Evolutionary conservation across 139 green algal genomes (phyloP), one percentile per base, ranked within the genome.

Genomic region (Picochlorum sp.): DNA sequence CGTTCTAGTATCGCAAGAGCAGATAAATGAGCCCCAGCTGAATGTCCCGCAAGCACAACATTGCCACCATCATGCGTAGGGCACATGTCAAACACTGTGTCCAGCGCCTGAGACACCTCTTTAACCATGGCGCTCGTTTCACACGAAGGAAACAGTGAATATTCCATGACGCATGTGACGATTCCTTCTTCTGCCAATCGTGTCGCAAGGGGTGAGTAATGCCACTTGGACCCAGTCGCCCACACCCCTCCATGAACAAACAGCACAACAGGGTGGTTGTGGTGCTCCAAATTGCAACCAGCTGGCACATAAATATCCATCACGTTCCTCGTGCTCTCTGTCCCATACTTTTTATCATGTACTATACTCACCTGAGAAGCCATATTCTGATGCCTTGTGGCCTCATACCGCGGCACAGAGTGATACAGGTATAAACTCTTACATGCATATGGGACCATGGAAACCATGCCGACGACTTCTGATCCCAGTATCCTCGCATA

Each of bases 231-330:
- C 1, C 75, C 72, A 49, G 68, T 75, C 1, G 84, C 80, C 85
- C 85, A 94, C 13, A 91, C 79, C 31, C 87, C 87, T 2, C 87
- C 87, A 61, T 95, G 87, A 18, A 78, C 75, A 54, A 92, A 92
- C 18, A 92, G 75, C 16, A 87, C 80, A 16, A 95, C 66, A 52
- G 41, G 21, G 51, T 24, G 4, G 23, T 18, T 8, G 8, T 14
- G 28, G 63, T 49, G 14, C 34, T 74, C 26, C 7, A 57, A 51
- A 18, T 67, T 55, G 34, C 51, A 23, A 5, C 62, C 20, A 10
- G 54, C 23, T 2, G 83, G 83, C 4, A 86, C 28, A 57, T 92
- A 92, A 0, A 91, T 69, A 69, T 92, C 86, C 52, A 92, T 56
- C 4, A 71, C 28, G 6, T 81, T 81, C 7, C 86, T 77, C 0